phyloP scores from a whole-genome alignment of 495 filamentous ascomycete genomes.

The Penicillium manginii region DNA sequence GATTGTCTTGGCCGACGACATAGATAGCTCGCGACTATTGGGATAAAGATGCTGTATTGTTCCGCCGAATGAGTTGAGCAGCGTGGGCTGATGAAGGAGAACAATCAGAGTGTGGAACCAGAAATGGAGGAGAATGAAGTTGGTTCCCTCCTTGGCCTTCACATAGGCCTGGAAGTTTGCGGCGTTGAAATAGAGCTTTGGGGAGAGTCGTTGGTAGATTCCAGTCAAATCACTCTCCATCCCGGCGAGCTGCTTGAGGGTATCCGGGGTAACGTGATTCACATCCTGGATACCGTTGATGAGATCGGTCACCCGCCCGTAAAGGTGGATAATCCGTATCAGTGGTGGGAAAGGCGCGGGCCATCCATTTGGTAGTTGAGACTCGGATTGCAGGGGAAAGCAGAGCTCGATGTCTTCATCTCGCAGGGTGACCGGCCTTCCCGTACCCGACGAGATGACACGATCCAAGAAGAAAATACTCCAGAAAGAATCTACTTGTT shows the following conservation, averaged over 20 bases:
- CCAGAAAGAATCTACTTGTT: constrained; percentile 83
- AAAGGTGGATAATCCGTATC: constrained; percentile 81
- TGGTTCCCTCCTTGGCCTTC: constrained; percentile 74
- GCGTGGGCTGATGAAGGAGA: constrained; percentile 78
- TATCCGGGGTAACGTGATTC: constrained; percentile 73
- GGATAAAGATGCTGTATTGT: constrained; percentile 69
- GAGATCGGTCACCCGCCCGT: constrained; percentile 78
- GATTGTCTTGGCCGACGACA: constrained; percentile 88
- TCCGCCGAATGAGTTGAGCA: constrained; percentile 76
- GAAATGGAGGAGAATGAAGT: constrained; percentile 85
- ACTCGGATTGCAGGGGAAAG: constrained; percentile 68
- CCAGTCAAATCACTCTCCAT: constrained; percentile 79
- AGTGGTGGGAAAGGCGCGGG: constrained; percentile 77
- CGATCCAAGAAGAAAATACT: constrained; percentile 84
- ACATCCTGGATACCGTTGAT: constrained; percentile 80
- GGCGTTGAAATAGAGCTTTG: constrained; percentile 75
- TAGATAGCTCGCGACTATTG: constrained; percentile 78
- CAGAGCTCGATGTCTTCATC: constrained; percentile 81
- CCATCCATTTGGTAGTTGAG: constrained; percentile 60
- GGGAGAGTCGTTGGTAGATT: constrained; percentile 76
- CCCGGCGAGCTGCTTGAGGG: constrained; percentile 63
- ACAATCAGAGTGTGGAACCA: constrained; percentile 91
- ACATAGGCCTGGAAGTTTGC: constrained; percentile 78
- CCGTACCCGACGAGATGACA: constrained; percentile 83
- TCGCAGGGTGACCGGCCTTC: constrained; percentile 75